Percentiles rank a stretch among this genome's conserved stretches.
phyloP scores from a whole-genome alignment of 495 filamentous ascomycete species.

The Trichoderma erinaceum region DNA sequence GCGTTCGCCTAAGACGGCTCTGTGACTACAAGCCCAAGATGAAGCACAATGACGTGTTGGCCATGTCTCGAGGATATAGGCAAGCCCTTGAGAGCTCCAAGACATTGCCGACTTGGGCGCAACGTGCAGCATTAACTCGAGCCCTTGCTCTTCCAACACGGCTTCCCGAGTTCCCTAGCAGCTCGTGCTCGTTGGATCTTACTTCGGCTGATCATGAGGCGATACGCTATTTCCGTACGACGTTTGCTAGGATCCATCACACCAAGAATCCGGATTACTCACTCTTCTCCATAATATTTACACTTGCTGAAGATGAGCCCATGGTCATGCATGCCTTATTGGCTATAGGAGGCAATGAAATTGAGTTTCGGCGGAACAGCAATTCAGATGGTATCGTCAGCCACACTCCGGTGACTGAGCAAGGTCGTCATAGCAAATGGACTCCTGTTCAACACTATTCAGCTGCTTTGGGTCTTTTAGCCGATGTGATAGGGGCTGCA shows the following conservation, averaged over 20 bases:
- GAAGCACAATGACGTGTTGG: slow-evolving; percentile 2
- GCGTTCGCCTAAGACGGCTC: slow-evolving; percentile 2
- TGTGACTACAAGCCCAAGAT: slow-evolving; percentile 6
- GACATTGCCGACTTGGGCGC: neutral
- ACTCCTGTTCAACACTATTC: slow-evolving; percentile 4
- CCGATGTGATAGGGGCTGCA: neutral
- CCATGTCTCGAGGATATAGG: neutral
- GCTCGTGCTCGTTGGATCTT: neutral
- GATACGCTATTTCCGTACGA: slow-evolving; percentile 2
- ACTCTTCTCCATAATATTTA: slow-evolving; percentile 2
- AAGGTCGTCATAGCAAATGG: neutral
- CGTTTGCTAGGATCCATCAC: neutral
- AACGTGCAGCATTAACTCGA: neutral
- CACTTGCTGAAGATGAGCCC: neutral
- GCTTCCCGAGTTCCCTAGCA: neutral
- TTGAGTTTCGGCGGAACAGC: slow-evolving; percentile 4
- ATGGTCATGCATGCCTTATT: slow-evolving; percentile 1
- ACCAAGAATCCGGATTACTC: slow-evolving; percentile 10
- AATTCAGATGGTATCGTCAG: neutral
- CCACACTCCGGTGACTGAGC: neutral
- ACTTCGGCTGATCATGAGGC: slow-evolving; percentile 9
- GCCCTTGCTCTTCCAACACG: slow-evolving; percentile 1
- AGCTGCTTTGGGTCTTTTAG: slow-evolving; percentile 4
- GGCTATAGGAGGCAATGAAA: slow-evolving; percentile 5
- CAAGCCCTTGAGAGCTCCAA: neutral